A percentile compares a stretch with the other conserved stretches of the same genome.
Conservation (phyloP, 2,329 filamentous ascomycete species). For the Cercospora sp. region DNA sequence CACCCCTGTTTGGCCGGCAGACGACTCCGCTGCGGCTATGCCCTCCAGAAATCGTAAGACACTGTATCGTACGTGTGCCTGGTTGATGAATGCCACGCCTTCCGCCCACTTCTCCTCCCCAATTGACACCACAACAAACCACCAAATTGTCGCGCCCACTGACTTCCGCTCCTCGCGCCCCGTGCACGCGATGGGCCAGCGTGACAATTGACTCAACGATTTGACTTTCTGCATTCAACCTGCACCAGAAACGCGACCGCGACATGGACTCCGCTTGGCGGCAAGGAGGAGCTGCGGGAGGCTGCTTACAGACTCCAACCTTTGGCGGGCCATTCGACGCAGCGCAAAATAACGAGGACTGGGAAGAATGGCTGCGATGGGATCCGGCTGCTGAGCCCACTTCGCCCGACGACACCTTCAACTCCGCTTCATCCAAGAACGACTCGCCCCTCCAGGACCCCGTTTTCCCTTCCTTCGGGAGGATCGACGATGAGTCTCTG, state of each 20-base stretch:
- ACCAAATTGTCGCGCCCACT: not conserved
- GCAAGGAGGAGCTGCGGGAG: conserved; percentile 8
- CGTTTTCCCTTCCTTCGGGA: conserved; percentile 31
- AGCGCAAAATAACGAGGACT: conserved; percentile 37
- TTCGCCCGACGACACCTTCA: conserved; percentile 39
- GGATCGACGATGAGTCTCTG: conserved; percentile 30
- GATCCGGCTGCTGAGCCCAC: conserved; percentile 43
- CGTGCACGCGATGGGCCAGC: not conserved
- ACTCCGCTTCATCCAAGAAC: conserved; percentile 38
- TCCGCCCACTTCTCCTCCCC: not conserved
- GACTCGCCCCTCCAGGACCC: conserved; percentile 40
- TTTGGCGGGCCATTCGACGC: conserved; percentile 22
- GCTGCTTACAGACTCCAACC: conserved; percentile 19
- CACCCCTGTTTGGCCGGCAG: not conserved
- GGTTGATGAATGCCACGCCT: not conserved
- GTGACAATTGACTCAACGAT: not conserved
- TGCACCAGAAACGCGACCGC: conserved; percentile 15
- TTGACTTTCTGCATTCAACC: conserved; percentile 14
- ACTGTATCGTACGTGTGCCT: not conserved
- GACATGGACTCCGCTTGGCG: conserved; percentile 27
- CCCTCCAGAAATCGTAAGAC: not conserved
- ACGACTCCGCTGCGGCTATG: not conserved
- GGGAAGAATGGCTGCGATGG: conserved; percentile 53
- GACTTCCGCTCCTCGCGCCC: not conserved
- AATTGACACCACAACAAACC: not conserved